Evolutionary conservation across 345 rosid species (phyloP).

Genomic region (Salix dunnii): DNA sequence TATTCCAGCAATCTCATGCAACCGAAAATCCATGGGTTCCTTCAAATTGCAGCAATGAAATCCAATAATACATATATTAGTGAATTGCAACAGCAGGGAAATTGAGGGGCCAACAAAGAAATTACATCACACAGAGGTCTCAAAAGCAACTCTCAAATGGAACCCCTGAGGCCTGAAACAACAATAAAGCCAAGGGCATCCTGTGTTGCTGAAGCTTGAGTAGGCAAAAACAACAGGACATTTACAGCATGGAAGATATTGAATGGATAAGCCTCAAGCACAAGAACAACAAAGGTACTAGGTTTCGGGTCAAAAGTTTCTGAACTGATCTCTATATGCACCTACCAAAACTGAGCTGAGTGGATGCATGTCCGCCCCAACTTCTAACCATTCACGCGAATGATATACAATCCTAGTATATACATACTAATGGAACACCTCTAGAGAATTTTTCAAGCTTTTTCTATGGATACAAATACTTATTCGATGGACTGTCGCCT

Average conservation of each 20-base stretch:
- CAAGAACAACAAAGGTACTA: not conserved
- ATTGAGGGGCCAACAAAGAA: too few relatives aligned
- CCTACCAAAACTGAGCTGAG: slow-evolving; percentile 32
- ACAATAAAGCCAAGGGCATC: too few relatives aligned
- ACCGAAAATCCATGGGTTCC: too few relatives aligned
- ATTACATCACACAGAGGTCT: too few relatives aligned
- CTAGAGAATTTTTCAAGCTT: not conserved
- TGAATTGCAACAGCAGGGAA: too few relatives aligned
- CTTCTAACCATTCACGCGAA: not conserved
- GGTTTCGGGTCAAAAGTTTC: not conserved
- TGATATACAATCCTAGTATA: not conserved
- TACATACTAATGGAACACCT: not conserved
- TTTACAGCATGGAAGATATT: not conserved
- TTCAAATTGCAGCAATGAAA: too few relatives aligned
- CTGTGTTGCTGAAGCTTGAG: not conserved
- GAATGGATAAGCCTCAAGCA: not conserved
- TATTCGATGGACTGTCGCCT: not conserved
- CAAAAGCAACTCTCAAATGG: too few relatives aligned
- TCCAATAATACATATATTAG: too few relatives aligned
- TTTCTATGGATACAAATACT: not conserved
- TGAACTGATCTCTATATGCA: not conserved
- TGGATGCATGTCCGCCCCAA: slow-evolving; percentile 4
- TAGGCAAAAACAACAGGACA: not conserved
- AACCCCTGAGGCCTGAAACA: too few relatives aligned
- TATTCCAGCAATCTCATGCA: too few relatives aligned